Evolutionary conservation across 2,329 filamentous ascomycete genomes (phyloP).

Genomic region (Pseudocercospora ulei): DNA sequence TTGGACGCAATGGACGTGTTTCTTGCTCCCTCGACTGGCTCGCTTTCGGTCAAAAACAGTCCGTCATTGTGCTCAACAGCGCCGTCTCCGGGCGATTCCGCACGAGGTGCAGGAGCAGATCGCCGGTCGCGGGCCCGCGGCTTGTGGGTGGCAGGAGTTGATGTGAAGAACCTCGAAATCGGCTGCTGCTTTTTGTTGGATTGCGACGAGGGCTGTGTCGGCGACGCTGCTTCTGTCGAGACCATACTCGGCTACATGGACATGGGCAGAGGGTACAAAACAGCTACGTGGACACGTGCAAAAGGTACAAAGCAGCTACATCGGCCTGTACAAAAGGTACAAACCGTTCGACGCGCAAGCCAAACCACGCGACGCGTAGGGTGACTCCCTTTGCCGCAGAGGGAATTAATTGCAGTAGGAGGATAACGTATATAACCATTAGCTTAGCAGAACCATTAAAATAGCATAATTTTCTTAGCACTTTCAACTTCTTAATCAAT

Average conservation of each 20-base stretch:
- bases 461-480: too few relatives aligned
- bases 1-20: constrained; percentile 17
- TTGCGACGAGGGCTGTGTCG: constrained; percentile 30
- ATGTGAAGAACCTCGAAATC: constrained; percentile 49
- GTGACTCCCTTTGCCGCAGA: too few relatives aligned
- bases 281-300: too few relatives aligned
- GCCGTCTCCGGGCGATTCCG: not conserved
- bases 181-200: constrained; percentile 64
- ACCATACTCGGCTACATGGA: not conserved
- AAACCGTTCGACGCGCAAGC: too few relatives aligned
- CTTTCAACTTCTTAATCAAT: too few relatives aligned
- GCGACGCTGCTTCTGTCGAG: constrained; percentile 2
- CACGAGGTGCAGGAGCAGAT: constrained; percentile 17
- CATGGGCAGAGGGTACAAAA: too few relatives aligned
- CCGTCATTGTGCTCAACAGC: constrained; percentile 13
- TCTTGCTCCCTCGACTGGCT: constrained; percentile 11
- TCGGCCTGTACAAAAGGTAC: too few relatives aligned
- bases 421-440: too few relatives aligned
- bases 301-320: too few relatives aligned
- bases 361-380: too few relatives aligned
- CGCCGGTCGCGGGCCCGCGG: constrained; percentile 16
- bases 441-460: too few relatives aligned
- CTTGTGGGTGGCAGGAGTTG: constrained; percentile 26
- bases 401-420: too few relatives aligned
- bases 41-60: constrained; percentile 31